Evolutionary conservation across 129 eudicot genomes (phyloP).

Genomic region (Flaveria linearis): DNA sequence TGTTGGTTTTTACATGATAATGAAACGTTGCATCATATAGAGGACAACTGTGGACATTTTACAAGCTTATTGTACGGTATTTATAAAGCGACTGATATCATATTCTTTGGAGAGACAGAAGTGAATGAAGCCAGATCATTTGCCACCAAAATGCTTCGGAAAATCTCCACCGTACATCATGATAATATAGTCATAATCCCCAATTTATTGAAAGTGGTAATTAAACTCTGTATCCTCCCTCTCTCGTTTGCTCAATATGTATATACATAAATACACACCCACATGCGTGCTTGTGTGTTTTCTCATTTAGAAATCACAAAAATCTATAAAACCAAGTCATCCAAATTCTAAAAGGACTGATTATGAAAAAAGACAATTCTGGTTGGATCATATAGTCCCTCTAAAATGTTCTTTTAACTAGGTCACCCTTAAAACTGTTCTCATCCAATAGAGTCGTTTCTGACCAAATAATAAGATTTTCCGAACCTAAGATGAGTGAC

Average conservation of each 20-base stretch:
- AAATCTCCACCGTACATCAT: conserved; percentile 13
- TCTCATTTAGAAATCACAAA: too few species aligned
- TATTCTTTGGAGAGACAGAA: conserved; percentile 48
- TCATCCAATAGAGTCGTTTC: too few species aligned
- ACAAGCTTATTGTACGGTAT: conserved; percentile 40
- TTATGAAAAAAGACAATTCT: too few species aligned
- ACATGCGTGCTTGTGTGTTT: too few species aligned
- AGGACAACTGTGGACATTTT: conserved; percentile 35
- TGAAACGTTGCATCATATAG: conserved; percentile 35
- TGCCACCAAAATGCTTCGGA: conserved; percentile 51
- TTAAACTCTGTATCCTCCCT: background rate
- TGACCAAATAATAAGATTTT: too few species aligned
- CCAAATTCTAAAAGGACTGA: too few species aligned
- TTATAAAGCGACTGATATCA: conserved; percentile 61
- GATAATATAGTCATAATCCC: conserved; percentile 35
- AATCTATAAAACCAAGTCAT: too few species aligned
- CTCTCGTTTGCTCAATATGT: background rate
- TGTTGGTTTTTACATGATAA: conserved; percentile 57
- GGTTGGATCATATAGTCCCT: too few species aligned
- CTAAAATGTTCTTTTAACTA: too few species aligned
- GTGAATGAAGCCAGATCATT: conserved; percentile 52
- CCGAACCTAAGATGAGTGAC: too few species aligned
- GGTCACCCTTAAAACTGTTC: too few species aligned
- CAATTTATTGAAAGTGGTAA: conserved; percentile 48
- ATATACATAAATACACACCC: too few species aligned